Base-by-base conservation (phyloP, 805 yeast species). In the Sugiyamaella marilandica region DNA sequence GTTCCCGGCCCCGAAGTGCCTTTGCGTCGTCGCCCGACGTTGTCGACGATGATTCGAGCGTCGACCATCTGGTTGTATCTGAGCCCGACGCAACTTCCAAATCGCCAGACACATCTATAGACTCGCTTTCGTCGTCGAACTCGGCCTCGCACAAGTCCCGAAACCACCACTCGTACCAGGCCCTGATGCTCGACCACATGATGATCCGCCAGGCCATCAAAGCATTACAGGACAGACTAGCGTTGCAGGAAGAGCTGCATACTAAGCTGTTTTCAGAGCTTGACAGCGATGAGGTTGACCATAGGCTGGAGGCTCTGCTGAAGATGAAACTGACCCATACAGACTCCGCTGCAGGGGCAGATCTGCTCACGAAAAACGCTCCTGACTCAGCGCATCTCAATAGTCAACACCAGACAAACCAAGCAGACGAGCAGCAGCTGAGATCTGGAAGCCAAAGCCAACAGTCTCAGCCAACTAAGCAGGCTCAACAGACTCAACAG, bases 131-230 rank as follows among this genome's bases (percentile, higher is more conserved):
- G 18, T 36, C 36, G n/a, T 21, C 34, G 10, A n/a, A 19, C 24
- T 13, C 19, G 3, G 31, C n/a, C 8, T 10, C 24, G 10, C 2
- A 14, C 21, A 26, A 32, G 39, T 18, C 14, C 18, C 3, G 29
- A 24, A 26, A 33, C 13, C 37, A 21, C 9, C 29, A 36, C 16
- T 32, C 53, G n/a, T 51, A 41, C 32, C 52, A 49, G 41, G 57
- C 55, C 9, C 52, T 58, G 35, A 46, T 45, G 35, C 49, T 54
- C 33, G 59, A 58, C 50, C 52, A 53, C 34, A 55, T 54, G 58
- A 49, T 56, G 50, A 49, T 56, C 16, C 51, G 53, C 10, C 48
- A 58, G 52, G 44, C 56, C 5, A 41, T 58, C 19, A 46, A 49
- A 18, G 56, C 47, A 8, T 47, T 58, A 2, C 54, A 55, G 41